Evolutionary conservation across 306 rosid species (phyloP).

Genomic region (Casuarina cunninghamiana): DNA sequence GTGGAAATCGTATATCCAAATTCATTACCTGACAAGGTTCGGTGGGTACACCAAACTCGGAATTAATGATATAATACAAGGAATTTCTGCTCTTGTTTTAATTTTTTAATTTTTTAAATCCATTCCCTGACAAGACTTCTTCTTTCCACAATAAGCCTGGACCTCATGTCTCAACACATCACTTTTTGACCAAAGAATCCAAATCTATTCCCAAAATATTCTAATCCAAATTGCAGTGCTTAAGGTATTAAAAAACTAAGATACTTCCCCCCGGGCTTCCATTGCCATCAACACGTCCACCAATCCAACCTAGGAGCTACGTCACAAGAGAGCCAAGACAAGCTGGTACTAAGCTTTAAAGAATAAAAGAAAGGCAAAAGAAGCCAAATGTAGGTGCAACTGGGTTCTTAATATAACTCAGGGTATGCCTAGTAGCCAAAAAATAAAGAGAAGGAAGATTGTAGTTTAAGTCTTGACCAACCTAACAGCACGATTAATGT

Average conservation of each 20-base stretch:
- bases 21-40: too few species aligned
- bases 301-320: background rate
- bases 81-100: too few species aligned
- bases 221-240: background rate
- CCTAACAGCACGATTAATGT: background rate
- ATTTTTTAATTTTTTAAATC: too few species aligned
- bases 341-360: background rate
- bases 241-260: too few species aligned
- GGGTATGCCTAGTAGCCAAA: background rate
- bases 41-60: too few species aligned
- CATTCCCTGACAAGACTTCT: background rate
- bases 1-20: too few species aligned
- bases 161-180: background rate
- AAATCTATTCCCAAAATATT: background rate
- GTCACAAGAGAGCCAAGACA: background rate
- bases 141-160: too few species aligned
- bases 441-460: background rate
- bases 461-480: background rate
- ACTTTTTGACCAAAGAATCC: conserved; percentile 1
- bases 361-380: too few species aligned
- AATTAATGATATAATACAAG: too few species aligned
- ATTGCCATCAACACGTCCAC: background rate
- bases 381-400: too few species aligned
- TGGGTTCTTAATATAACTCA: too few species aligned
- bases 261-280: too few species aligned